Conservation (phyloP, 148 eudicot genomes). For the Hydrangea macrophylla region DNA sequence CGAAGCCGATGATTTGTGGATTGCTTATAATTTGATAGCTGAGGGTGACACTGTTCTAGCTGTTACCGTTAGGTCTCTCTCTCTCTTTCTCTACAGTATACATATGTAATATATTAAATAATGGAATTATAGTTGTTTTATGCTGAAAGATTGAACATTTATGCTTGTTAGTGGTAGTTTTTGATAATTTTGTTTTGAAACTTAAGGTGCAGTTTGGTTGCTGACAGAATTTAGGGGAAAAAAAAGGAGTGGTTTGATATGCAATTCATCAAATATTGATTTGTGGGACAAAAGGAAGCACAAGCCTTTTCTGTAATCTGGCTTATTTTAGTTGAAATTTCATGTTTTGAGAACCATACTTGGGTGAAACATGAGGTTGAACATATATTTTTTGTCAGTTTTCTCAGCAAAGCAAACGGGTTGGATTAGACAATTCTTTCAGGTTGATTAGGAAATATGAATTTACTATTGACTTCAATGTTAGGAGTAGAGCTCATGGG, state of each 20-base stretch:
- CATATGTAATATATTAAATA: background rate
- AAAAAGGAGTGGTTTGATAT: background rate
- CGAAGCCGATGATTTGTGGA: slow-evolving; percentile 89
- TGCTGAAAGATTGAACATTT: background rate
- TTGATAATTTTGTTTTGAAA: background rate
- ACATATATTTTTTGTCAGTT: no score
- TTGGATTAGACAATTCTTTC: background rate
- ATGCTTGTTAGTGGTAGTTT: background rate
- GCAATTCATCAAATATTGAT: background rate
- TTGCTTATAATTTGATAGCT: slow-evolving; percentile 80
- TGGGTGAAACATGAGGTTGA: background rate
- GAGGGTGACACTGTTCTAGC: slow-evolving; percentile 66
- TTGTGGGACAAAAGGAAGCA: background rate
- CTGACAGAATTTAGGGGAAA: background rate
- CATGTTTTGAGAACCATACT: background rate
- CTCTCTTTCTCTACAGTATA: background rate
- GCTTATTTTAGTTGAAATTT: background rate
- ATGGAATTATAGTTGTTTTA: background rate
- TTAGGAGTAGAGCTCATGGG: no score
- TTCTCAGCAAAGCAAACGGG: no score
- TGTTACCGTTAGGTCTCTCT: slow-evolving; percentile 70
- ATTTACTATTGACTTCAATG: no score
- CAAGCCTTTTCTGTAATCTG: no score
- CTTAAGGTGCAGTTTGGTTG: background rate
- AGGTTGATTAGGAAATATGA: background rate